Evolutionary conservation across 2,329 filamentous ascomycete genomes (phyloP).

Genomic region (Hypoxylon sp.): DNA sequence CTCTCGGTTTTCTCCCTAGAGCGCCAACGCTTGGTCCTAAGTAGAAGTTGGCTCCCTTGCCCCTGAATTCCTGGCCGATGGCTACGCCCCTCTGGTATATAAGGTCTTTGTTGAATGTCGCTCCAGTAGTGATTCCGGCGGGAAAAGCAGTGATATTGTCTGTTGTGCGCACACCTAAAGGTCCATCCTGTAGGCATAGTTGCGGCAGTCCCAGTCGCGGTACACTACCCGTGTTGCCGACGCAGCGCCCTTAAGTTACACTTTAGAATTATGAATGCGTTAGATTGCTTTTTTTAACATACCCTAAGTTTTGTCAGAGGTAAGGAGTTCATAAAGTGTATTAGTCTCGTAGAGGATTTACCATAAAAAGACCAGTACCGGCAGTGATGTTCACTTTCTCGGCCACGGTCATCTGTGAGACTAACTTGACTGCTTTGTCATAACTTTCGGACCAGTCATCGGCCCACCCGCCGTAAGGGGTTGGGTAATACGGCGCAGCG

Average conservation of each 20-base stretch:
- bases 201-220: constrained; percentile 79
- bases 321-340: constrained; percentile 25
- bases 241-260: constrained; percentile 68
- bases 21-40: constrained; percentile 80
- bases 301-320: constrained; percentile 35
- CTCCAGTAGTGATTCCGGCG: constrained; percentile 81
- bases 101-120: constrained; percentile 81
- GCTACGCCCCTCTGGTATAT: constrained; percentile 78
- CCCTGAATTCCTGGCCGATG: constrained; percentile 78
- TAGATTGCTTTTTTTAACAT: constrained; percentile 17
- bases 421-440: constrained; percentile 75
- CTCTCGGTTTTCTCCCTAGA: constrained; percentile 78
- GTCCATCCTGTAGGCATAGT: constrained; percentile 80
- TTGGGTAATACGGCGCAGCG: constrained; percentile 77
- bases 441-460: constrained; percentile 79
- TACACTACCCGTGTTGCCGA: constrained; percentile 82
- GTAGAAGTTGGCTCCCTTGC: constrained; percentile 80
- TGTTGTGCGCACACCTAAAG: constrained; percentile 78
- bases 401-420: constrained; percentile 82
- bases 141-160: constrained; percentile 85
- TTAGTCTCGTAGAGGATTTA: constrained; percentile 52
- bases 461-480: constrained; percentile 80
- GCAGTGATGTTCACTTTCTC: constrained; percentile 85
- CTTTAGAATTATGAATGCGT: constrained; percentile 14
- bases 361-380: constrained; percentile 81